Conservation (phyloP, 2,329 filamentous ascomycete species). For the Colletotrichum cereale region DNA sequence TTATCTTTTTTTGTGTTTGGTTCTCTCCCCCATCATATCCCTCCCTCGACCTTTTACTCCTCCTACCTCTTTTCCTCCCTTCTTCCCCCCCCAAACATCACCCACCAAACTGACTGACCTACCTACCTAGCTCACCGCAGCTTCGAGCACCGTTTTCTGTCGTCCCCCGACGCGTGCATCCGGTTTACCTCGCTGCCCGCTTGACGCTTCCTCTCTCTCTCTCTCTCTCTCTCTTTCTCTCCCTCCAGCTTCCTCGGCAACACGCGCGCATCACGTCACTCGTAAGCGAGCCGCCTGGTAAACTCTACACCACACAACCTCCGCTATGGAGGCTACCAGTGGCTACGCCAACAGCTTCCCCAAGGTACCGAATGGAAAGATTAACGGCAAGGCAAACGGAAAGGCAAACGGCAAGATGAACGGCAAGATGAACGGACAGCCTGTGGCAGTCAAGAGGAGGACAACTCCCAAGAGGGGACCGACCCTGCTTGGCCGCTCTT, state of each 20-base stretch:
- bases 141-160: background rate
- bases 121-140: constrained; percentile 1
- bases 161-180: background rate
- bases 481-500: constrained; percentile 54
- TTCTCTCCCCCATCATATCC: background rate
- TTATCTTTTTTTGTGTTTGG: constrained; percentile 12
- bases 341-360: constrained; percentile 51
- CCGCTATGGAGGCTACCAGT: constrained; percentile 56
- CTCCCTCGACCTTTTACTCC: background rate
- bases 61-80: background rate
- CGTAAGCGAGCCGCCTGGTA: constrained; percentile 27
- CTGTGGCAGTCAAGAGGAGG: constrained; percentile 49
- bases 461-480: constrained; percentile 43
- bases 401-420: constrained; percentile 42
- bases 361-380: constrained; percentile 46
- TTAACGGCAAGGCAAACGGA: constrained; percentile 51
- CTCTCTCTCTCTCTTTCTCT: background rate
- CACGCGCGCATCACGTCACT: constrained; percentile 29
- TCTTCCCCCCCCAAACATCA: background rate
- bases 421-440: constrained; percentile 52
- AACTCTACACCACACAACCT: constrained; percentile 23
- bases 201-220: background rate
- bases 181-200: background rate
- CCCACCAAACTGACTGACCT: background rate
- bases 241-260: background rate